Percentiles rank a stretch among this genome's conserved stretches.
These are phyloP conservation scores for Penicillium manginii DNA, from an alignment of 495 filamentous ascomycete species.

Conservation along the genomic window DNA sequence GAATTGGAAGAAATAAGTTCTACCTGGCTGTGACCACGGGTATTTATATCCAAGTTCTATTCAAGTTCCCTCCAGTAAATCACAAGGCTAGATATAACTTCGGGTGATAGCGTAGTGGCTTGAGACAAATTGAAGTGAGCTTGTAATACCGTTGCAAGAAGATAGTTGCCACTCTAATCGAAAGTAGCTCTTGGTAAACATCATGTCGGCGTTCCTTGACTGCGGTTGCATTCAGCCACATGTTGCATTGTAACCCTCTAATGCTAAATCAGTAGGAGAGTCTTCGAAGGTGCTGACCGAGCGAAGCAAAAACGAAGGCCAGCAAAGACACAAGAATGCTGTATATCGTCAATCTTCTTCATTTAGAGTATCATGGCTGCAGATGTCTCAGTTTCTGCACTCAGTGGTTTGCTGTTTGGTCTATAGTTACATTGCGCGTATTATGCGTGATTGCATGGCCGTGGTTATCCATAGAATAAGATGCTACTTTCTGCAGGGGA, in stretches of 20 bases:
- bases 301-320: background rate
- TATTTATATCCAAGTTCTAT: too few relatives aligned
- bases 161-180: background rate
- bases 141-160: slow-evolving; percentile 4
- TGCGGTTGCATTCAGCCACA: background rate
- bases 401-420: slow-evolving; percentile 6
- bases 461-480: background rate
- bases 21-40: background rate
- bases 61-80: background rate
- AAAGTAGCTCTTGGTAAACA: background rate
- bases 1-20: background rate
- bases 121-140: background rate
- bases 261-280: too few relatives aligned
- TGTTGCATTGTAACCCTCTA: background rate
- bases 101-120: background rate
- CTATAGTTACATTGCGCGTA: slow-evolving; percentile 25
- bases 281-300: background rate
- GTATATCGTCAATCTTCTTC: background rate
- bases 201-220: background rate
- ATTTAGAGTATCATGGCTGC: background rate
- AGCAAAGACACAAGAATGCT: background rate
- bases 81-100: background rate
- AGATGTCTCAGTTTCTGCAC: slow-evolving; percentile 20
- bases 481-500: slow-evolving; percentile 12
- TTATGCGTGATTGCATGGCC: background rate